A percentile compares a stretch with the other conserved stretches of the same genome.
Evolutionary conservation across 768 basidiomycete species (phyloP).

Genomic region (Rhodotorula diobovata): DNA sequence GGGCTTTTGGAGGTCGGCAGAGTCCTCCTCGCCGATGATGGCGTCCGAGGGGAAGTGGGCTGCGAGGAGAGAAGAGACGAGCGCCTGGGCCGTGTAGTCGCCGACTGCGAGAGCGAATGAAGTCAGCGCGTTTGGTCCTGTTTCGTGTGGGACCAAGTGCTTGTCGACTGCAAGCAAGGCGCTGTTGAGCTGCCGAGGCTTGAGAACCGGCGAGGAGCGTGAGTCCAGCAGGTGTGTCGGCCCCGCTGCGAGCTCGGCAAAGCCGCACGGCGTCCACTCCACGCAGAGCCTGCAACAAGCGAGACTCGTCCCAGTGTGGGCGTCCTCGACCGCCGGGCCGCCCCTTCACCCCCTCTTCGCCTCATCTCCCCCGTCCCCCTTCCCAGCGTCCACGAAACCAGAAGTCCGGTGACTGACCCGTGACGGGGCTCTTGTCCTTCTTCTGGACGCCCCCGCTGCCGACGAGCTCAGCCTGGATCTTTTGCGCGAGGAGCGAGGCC

Average conservation of each 20-base stretch:
- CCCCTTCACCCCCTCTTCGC: background rate
- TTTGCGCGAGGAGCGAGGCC: slow-evolving; percentile 74
- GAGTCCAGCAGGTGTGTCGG: too few species aligned
- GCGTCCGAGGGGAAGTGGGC: slow-evolving; percentile 75
- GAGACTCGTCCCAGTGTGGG: too few species aligned
- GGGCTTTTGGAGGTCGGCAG: slow-evolving; percentile 61
- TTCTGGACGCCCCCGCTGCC: slow-evolving; percentile 70
- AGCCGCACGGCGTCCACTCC: too few species aligned
- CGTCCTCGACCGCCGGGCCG: too few species aligned
- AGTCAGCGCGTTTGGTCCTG: background rate
- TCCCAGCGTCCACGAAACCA: background rate
- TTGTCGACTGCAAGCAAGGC: too few species aligned
- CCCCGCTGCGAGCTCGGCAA: too few species aligned
- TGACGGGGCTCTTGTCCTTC: slow-evolving; percentile 86
- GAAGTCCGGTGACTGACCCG: slow-evolving; percentile 54
- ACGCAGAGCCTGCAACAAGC: too few species aligned
- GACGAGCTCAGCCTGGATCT: slow-evolving; percentile 79
- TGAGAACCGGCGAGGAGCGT: too few species aligned
- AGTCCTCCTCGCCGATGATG: slow-evolving; percentile 94
- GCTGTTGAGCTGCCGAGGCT: too few species aligned
- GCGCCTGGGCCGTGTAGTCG: slow-evolving; percentile 88
- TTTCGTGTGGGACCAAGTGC: too few species aligned
- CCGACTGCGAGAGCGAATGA: slow-evolving; percentile 58
- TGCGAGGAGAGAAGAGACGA: slow-evolving; percentile 74
- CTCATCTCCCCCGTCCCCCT: background rate